A percentile compares a stretch with the other conserved stretches of the same genome.
These are phyloP conservation scores for Datura wrightii DNA, from an alignment of 257 asterid species.

Conservation along the genomic window DNA sequence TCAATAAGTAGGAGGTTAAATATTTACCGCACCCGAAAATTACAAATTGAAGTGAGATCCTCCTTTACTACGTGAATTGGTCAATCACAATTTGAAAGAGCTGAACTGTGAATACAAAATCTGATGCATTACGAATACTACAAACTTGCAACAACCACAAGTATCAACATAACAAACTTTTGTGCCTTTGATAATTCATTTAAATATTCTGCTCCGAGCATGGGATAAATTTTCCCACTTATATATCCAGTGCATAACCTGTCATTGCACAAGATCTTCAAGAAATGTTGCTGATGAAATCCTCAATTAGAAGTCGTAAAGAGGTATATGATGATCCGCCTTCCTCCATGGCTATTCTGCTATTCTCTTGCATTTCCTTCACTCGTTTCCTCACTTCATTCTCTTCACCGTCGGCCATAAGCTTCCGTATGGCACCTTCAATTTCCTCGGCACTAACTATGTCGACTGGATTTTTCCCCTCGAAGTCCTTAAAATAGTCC, in stretches of 20 bases:
- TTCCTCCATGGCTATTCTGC: constrained; percentile 26
- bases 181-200: neutral
- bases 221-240: too few species aligned
- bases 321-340: constrained; percentile 23
- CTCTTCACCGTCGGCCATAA: neutral
- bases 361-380: constrained; percentile 21
- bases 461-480: constrained; percentile 6
- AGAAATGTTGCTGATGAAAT: constrained; percentile 17
- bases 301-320: neutral
- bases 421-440: constrained; percentile 21
- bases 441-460: constrained; percentile 12
- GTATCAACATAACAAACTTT: neutral
- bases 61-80: neutral
- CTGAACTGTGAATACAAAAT: neutral
- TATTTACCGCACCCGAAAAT: too few species aligned
- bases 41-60: too few species aligned
- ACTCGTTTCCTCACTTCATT: neutral
- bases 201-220: neutral
- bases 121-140: neutral
- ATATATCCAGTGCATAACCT: neutral
- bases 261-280: neutral
- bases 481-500: constrained; percentile 17
- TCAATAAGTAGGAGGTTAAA: too few species aligned
- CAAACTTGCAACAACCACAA: neutral
- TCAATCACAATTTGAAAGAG: neutral